Percentiles rank a stretch among this genome's conserved stretches.
Evolutionary conservation across 1,284 basidiomycete species (phyloP).

Genomic region (Microbotryomycetes sp.): DNA sequence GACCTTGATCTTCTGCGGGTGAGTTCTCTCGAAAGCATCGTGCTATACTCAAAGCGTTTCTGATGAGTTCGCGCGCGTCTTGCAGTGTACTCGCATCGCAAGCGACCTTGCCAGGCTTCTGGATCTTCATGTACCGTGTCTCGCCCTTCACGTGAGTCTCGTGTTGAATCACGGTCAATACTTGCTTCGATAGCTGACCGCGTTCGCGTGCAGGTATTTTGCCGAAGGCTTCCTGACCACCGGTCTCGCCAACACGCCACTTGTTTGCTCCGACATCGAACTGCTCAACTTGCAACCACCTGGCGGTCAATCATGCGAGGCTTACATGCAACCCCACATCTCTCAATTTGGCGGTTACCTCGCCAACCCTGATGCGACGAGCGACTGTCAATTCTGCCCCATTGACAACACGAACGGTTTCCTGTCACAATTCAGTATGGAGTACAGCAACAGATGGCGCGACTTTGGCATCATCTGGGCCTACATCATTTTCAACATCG

Average conservation of each 20-base stretch:
- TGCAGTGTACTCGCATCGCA: constrained; percentile 48
- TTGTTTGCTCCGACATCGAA: constrained; percentile 43
- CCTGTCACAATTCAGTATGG: constrained; percentile 1
- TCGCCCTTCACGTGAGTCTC: constrained; percentile 65
- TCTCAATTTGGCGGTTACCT: constrained; percentile 40
- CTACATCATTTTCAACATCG: constrained; percentile 57
- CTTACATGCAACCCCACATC: constrained; percentile 41
- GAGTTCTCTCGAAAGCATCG: too few species aligned
- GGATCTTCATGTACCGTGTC: constrained; percentile 72
- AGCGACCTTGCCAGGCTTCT: constrained; percentile 57
- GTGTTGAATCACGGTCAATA: too few species aligned
- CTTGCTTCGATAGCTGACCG: too few species aligned
- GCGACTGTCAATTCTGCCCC: constrained; percentile 43
- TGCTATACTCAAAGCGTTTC: too few species aligned
- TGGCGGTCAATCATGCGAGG: constrained; percentile 43
- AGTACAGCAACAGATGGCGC: constrained; percentile 48
- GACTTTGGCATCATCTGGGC: constrained; percentile 58
- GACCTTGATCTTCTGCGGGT: constrained; percentile 44
- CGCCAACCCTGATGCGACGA: constrained; percentile 36
- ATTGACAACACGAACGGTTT: constrained; percentile 15
- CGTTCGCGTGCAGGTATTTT: too few species aligned
- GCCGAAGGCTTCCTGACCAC: constrained; percentile 44
- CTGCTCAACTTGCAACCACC: constrained; percentile 42
- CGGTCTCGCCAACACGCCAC: constrained; percentile 40
- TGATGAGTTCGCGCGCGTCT: constrained; percentile 21